Base-by-base conservation (phyloP, 2,329 filamentous ascomycete genomes). In the Bipolaris gigantea region DNA sequence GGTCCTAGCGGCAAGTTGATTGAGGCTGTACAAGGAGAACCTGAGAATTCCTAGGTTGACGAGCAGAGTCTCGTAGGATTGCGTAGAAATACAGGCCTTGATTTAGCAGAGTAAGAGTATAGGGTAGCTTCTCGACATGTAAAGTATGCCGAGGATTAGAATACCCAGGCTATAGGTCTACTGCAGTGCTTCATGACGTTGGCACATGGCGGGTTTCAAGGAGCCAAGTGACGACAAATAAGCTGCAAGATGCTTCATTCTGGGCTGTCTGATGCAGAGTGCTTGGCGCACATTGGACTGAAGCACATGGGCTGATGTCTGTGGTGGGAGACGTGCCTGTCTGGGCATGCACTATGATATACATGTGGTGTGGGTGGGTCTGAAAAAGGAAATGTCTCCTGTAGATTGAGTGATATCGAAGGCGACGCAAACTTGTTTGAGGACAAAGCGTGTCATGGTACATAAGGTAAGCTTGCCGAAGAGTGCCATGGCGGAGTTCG, bases 381-480 rank as follows among this genome's bases (percentile, higher is more conserved):
- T 1, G 2, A 21, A n/a, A 33, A n/a, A 30, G 21, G 43, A 43
- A 9, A 32, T n/a, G 9, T 18, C 33, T 35, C 38, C 15, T 30
- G 18, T 32, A 19, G 10, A 16, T 10, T 6, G 42, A 32, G 18
- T 19, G 16, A 4, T 11, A 1, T 47, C n/a, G 25, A 10, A 30
- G 10, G 27, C 27, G 10, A 30, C 27, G 7, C 27, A 30, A 30
- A 13, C 27, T 30, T 5, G 27, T 11, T 11, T 30, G 16, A n/a
- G 23, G n/a, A 21, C 7, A 19, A 21, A 4, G 30, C 30, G 35
- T 35, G 30, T 18, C 47, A n/a, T 52, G 50, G 36, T 30, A 7
- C 21, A 16, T 40, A 45, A 50, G n/a, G 40, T n/a, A 54, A 54
- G 51, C 51, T 45, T 21, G 21, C 32, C 21, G 40, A 44, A 50